A percentile compares a stretch with the other conserved stretches of the same genome.
phyloP scores from a whole-genome alignment of 1,284 basidiomycete genomes.

The Stygiomarasmius scandens region DNA sequence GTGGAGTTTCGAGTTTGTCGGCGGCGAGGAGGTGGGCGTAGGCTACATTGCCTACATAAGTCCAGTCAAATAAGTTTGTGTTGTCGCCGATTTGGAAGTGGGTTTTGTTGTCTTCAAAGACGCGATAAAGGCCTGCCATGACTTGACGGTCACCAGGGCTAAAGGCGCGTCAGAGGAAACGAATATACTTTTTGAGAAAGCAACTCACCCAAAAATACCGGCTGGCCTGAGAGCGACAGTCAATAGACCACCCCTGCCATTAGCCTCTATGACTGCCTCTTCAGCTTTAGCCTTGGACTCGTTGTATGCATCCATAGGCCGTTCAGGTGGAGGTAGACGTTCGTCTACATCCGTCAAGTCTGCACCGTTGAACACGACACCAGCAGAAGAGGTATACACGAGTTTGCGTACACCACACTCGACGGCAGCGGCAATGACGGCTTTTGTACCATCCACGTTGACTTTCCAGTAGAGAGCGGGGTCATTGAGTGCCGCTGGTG shows the following conservation, averaged over 20 bases:
- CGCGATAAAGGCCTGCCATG: conserved; percentile 80
- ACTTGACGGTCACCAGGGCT: conserved; percentile 93
- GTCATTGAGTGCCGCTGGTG: conserved; percentile 74
- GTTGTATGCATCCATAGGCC: conserved; percentile 90
- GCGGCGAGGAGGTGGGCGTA: conserved; percentile 94
- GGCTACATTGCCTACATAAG: conserved; percentile 96
- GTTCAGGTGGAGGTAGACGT: conserved; percentile 76
- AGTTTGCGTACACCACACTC: conserved; percentile 80
- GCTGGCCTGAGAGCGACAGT: conserved; percentile 93
- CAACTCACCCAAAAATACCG: conserved; percentile 91
- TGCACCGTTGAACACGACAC: conserved; percentile 87
- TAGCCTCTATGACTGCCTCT: conserved; percentile 82
- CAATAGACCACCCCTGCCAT: conserved; percentile 78
- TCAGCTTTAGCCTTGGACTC: conserved; percentile 96
- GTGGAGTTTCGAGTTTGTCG: conserved; percentile 69
- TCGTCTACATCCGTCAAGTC: conserved; percentile 91
- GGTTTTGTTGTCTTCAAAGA: conserved; percentile 83
- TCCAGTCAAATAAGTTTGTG: conserved; percentile 95
- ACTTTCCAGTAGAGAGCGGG: conserved; percentile 87
- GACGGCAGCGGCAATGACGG: conserved; percentile 82
- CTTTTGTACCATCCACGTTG: conserved; percentile 91
- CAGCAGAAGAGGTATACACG: conserved; percentile 94
- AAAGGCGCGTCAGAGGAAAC: conserved; percentile 1
- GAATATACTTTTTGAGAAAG: neutral
- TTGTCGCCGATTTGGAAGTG: conserved; percentile 95